Percentiles rank a stretch among this genome's conserved stretches.
phyloP scores from a whole-genome alignment of 2,329 filamentous ascomycete genomes.

The Fusarium tuaranense region DNA sequence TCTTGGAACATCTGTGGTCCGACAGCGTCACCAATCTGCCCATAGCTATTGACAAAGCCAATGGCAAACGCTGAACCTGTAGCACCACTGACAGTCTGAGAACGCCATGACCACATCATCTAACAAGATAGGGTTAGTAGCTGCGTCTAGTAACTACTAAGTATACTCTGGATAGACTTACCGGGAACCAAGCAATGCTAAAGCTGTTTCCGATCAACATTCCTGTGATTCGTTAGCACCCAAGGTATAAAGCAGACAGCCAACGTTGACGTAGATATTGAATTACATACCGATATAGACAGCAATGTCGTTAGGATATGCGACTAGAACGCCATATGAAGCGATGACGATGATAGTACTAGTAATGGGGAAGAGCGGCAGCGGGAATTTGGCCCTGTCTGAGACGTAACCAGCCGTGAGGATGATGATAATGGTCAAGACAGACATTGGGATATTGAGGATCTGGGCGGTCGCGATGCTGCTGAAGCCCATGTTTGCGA shows the following conservation, averaged over 20 bases:
- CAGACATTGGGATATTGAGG: neutral
- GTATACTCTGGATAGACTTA: neutral
- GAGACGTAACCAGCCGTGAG: neutral
- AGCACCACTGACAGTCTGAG: neutral
- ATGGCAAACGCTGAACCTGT: neutral
- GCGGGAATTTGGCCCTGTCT: neutral
- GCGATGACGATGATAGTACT: neutral
- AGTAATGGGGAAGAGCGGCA: neutral
- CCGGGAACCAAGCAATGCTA: neutral
- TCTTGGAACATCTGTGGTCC: neutral
- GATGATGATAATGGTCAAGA: neutral
- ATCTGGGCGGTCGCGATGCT: neutral
- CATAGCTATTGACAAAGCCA: neutral
- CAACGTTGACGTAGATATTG: neutral
- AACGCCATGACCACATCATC: neutral
- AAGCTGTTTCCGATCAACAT: neutral
- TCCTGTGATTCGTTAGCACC: neutral
- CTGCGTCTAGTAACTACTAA: neutral
- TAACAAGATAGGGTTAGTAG: neutral
- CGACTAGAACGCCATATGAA: neutral
- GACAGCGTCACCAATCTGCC: neutral
- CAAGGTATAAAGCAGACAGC: neutral
- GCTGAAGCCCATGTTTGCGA: neutral
- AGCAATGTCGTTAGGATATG: neutral
- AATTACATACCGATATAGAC: neutral